Evolutionary conservation across 1,284 basidiomycete species (phyloP).

Genomic region (Naganishia sp.): DNA sequence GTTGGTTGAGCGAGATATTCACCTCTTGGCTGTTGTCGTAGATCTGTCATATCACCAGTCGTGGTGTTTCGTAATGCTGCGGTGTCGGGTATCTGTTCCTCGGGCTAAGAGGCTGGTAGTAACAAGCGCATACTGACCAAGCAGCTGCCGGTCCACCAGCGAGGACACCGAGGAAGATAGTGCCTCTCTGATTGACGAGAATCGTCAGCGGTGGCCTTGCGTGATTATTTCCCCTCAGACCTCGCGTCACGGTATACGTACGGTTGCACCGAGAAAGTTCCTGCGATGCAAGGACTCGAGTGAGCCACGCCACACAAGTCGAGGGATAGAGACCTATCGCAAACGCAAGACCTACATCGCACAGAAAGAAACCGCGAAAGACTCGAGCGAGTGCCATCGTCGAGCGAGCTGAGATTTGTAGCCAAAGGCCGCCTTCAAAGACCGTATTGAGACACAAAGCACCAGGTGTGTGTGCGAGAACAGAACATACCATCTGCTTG

Average conservation of each 20-base stretch:
- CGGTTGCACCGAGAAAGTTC: conserved; percentile 36
- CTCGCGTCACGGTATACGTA: background rate
- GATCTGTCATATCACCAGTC: background rate
- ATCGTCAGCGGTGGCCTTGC: background rate
- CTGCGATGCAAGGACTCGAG: conserved; percentile 1
- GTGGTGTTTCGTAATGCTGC: background rate
- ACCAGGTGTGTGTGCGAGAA: background rate
- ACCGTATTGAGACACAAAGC: background rate
- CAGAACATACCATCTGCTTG: conserved; percentile 22
- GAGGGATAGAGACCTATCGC: background rate
- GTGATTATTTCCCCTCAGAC: background rate
- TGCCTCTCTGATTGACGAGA: conserved; percentile 59
- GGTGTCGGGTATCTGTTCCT: conserved; percentile 5
- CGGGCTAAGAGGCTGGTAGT: no score
- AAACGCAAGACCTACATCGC: conserved; percentile 28
- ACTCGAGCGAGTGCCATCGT: conserved; percentile 35
- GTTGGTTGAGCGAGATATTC: background rate
- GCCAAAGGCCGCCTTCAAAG: conserved; percentile 29
- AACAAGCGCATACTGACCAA: conserved; percentile 37
- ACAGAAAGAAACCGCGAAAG: conserved; percentile 38
- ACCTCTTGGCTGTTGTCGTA: background rate
- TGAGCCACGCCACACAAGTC: no score
- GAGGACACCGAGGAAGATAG: conserved; percentile 74
- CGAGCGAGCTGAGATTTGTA: conserved; percentile 36
- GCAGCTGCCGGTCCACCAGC: conserved; percentile 82